These are phyloP conservation scores for Picea sitchensis DNA, from an alignment of 75 land plant genomes.

Conservation along the genomic window DNA sequence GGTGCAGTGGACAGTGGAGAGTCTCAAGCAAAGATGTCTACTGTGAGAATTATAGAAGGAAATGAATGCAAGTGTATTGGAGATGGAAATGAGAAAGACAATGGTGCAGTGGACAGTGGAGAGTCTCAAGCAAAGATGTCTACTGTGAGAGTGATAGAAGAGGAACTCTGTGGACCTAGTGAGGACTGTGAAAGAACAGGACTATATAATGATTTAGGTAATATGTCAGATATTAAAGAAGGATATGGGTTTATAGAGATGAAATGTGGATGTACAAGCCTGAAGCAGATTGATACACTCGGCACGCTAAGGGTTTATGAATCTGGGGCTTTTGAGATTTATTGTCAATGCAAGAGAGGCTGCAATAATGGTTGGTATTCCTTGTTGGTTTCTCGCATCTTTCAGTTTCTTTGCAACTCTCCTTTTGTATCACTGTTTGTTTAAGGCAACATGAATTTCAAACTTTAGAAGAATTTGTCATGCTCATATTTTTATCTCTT, in stretches of 20 bases:
- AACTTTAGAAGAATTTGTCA: not conserved
- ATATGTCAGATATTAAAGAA: not conserved
- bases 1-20: not conserved
- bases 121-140: not conserved
- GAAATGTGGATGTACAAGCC: slow-evolving; percentile 10
- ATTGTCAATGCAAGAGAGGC: slow-evolving; percentile 3
- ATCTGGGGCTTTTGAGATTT: not conserved
- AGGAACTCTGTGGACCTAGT: not conserved
- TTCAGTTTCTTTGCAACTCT: not conserved
- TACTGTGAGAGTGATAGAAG: not conserved
- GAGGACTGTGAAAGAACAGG: not conserved
- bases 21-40: not conserved
- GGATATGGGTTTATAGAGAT: slow-evolving; percentile 8
- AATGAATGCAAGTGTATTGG: not conserved
- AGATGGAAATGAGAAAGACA: not conserved
- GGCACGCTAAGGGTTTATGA: not conserved
- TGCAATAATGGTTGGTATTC: not conserved
- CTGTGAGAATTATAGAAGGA: not conserved
- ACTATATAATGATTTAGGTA: not conserved
- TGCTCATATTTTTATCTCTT: not conserved
- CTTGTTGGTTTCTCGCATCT: not conserved
- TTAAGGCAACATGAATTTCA: not conserved
- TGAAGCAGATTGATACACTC: not conserved
- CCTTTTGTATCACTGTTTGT: not conserved
- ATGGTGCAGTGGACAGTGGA: not conserved